phyloP scores from a whole-genome alignment of 257 asterid species.

The Marsdenia floribunda region DNA sequence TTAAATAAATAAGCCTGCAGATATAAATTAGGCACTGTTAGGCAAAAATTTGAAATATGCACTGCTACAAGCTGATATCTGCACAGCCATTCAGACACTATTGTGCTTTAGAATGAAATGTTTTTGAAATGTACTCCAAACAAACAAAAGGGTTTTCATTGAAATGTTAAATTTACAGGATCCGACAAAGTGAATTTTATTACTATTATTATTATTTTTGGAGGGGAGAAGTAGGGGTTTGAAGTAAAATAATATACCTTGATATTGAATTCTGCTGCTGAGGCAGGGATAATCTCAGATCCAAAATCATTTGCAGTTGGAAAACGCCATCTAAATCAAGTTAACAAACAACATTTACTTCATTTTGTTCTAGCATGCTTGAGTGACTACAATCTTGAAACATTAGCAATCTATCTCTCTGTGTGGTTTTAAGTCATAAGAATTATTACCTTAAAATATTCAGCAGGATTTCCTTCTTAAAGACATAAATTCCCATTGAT shows the following conservation, averaged over 20 bases:
- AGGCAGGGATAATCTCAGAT: slow-evolving; percentile 96
- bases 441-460: slow-evolving; percentile 64
- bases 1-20: slow-evolving; percentile 86
- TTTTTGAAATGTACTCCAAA: background rate
- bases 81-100: background rate
- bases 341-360: slow-evolving; percentile 10
- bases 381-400: background rate
- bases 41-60: background rate
- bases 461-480: slow-evolving; percentile 88
- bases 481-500: slow-evolving; percentile 97
- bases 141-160: background rate
- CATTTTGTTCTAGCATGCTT: slow-evolving; percentile 14
- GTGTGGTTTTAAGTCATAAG: background rate
- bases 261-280: slow-evolving; percentile 60
- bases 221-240: background rate
- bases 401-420: slow-evolving; percentile 1
- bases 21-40: background rate
- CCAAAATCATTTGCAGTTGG: slow-evolving; percentile 98
- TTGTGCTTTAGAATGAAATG: background rate
- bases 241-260: slow-evolving; percentile 39
- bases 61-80: background rate
- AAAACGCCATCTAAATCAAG: slow-evolving; percentile 75
- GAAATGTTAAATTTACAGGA: background rate
- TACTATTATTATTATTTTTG: no score
- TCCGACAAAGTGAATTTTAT: background rate